Conservation (phyloP, 306 rosid species). For the Castanea crenata region DNA sequence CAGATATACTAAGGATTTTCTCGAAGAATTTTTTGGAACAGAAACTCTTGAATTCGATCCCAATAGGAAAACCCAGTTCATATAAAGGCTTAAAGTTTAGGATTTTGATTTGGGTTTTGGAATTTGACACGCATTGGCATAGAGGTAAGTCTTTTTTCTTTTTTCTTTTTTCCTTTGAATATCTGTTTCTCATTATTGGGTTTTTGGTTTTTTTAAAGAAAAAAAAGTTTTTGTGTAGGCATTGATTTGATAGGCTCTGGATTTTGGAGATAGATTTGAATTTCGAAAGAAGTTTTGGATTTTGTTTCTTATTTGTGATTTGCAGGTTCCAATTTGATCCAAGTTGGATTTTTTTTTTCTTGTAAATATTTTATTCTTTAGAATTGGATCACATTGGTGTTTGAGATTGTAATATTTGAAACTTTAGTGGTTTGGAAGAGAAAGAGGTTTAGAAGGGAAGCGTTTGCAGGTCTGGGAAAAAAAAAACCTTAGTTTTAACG, state of each 20-base stretch:
- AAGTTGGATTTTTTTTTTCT: background rate
- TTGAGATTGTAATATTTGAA: background rate
- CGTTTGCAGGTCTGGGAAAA: too few relatives aligned
- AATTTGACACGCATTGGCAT: background rate
- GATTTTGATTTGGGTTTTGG: constrained; percentile 2
- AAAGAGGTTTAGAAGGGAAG: too few relatives aligned
- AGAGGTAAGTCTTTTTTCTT: background rate
- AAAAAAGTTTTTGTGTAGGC: background rate
- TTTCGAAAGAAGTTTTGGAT: background rate
- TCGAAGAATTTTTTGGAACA: background rate
- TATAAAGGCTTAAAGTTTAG: background rate
- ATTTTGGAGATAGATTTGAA: background rate
- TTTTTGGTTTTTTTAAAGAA: background rate
- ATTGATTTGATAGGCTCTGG: background rate
- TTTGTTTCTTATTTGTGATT: background rate
- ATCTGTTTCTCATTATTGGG: background rate
- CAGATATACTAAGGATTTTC: background rate
- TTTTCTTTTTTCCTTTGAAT: background rate
- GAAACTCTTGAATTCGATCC: background rate
- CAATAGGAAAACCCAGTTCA: background rate
- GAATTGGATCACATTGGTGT: background rate
- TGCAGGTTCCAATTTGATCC: constrained; percentile 6
- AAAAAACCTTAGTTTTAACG: too few relatives aligned
- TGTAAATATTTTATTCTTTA: background rate
- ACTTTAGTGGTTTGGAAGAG: background rate